Conservation (phyloP, 2,329 filamentous ascomycete species). For the Rasamsonia emersonii region DNA sequence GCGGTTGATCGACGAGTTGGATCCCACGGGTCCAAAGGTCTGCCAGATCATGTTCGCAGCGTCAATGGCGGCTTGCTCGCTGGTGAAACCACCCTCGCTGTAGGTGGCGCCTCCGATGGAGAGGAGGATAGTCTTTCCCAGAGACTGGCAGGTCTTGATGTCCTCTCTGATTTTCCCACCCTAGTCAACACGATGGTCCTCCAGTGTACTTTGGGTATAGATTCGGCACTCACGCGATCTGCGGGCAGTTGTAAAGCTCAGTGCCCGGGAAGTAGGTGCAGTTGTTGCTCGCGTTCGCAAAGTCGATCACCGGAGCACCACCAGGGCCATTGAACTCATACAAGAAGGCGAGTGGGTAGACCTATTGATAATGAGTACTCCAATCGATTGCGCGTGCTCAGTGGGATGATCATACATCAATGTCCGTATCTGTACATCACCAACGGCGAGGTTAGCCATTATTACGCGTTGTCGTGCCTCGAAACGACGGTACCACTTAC, state of each 20-base stretch:
- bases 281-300: constrained; percentile 54
- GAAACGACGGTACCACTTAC: constrained; percentile 30
- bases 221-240: constrained; percentile 50
- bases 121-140: constrained; percentile 62
- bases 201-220: constrained; percentile 1
- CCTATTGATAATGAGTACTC: constrained; percentile 26
- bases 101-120: constrained; percentile 66
- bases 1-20: constrained; percentile 42
- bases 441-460: constrained; percentile 2
- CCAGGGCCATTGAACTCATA: constrained; percentile 46
- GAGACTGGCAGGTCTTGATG: constrained; percentile 51
- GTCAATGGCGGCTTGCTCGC: constrained; percentile 41
- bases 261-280: constrained; percentile 54
- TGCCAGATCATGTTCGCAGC: constrained; percentile 60
- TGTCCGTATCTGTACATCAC: constrained; percentile 16
- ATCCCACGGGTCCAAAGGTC: constrained; percentile 55
- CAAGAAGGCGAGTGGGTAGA: constrained; percentile 58
- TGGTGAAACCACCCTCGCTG: constrained; percentile 57
- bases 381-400: not conserved
- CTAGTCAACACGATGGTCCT: constrained; percentile 12
- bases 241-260: constrained; percentile 50
- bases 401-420: constrained; percentile 14
- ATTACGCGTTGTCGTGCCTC: no score
- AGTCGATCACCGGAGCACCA: constrained; percentile 49
- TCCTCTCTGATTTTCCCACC: constrained; percentile 36